Conservation (phyloP, 768 basidiomycete genomes). For the Lactarius akahatsu region DNA sequence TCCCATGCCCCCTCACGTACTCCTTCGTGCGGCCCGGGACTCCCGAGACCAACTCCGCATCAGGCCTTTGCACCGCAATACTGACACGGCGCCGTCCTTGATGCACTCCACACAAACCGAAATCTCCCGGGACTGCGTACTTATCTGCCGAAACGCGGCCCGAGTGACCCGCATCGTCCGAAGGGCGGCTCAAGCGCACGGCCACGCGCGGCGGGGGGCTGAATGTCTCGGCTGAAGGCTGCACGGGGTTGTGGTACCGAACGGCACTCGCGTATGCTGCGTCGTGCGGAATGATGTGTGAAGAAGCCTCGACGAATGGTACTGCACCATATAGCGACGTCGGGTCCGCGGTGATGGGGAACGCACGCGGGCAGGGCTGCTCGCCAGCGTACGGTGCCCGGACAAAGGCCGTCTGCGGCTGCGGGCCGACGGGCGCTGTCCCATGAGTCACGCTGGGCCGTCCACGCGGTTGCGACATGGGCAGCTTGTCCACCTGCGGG, state of each 20-base stretch:
- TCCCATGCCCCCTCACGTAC: slow-evolving; percentile 10
- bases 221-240: slow-evolving; percentile 9
- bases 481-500: slow-evolving; percentile 12
- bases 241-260: slow-evolving; percentile 7
- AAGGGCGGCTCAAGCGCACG: slow-evolving; percentile 14
- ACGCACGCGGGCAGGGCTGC: neutral
- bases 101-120: neutral
- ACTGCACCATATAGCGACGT: neutral
- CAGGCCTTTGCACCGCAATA: slow-evolving; percentile 9
- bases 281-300: slow-evolving; percentile 16
- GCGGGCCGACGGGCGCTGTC: neutral
- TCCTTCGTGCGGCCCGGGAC: neutral
- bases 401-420: neutral
- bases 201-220: neutral
- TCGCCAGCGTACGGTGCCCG: neutral
- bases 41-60: neutral
- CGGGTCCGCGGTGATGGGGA: neutral
- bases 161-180: neutral
- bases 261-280: slow-evolving; percentile 16
- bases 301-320: neutral
- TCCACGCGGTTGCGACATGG: neutral
- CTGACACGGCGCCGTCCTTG: slow-evolving; percentile 17
- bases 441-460: neutral
- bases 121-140: neutral
- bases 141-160: neutral